phyloP scores from a whole-genome alignment of 2,329 filamentous ascomycete genomes.

The Colletotrichum lindemuthianum region DNA sequence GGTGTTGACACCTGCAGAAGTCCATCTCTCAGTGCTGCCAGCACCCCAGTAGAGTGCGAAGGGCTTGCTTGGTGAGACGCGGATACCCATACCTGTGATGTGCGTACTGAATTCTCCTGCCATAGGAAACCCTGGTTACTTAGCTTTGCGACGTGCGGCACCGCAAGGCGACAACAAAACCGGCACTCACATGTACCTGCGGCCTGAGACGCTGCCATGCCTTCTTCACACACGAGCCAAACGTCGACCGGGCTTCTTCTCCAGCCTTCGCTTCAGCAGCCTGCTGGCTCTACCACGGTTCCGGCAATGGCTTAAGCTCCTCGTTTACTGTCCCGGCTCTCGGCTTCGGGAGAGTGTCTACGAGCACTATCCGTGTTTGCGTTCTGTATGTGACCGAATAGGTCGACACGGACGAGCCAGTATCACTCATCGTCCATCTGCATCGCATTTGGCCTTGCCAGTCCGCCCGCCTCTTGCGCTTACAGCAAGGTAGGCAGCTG shows the following conservation, averaged over 20 bases:
- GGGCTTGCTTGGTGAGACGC: too few relatives aligned
- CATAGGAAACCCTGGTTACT: too few relatives aligned
- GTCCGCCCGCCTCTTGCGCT: not conserved
- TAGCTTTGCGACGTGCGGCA: too few relatives aligned
- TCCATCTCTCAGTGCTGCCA: not conserved
- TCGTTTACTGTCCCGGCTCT: too few relatives aligned
- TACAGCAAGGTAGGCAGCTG: not conserved
- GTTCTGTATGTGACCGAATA: too few relatives aligned
- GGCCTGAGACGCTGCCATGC: not conserved
- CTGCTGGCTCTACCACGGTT: not conserved
- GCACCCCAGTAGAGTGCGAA: conserved; percentile 2
- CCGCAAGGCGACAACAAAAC: too few relatives aligned
- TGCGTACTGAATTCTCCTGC: too few relatives aligned
- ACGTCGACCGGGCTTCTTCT: not conserved
- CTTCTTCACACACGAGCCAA: conserved; percentile 16
- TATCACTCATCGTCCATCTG: not conserved
- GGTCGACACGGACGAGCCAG: not conserved
- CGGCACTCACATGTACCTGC: too few relatives aligned
- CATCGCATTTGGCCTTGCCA: not conserved
- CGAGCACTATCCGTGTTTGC: too few relatives aligned
- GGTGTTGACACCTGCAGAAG: conserved; percentile 10
- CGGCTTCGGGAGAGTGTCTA: not conserved
- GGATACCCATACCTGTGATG: too few relatives aligned
- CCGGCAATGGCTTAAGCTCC: not conserved
- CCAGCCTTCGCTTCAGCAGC: conserved; percentile 4